Evolutionary conservation across 805 yeast genomes (phyloP).

Genomic region (Zygoascus ofunaensis): DNA sequence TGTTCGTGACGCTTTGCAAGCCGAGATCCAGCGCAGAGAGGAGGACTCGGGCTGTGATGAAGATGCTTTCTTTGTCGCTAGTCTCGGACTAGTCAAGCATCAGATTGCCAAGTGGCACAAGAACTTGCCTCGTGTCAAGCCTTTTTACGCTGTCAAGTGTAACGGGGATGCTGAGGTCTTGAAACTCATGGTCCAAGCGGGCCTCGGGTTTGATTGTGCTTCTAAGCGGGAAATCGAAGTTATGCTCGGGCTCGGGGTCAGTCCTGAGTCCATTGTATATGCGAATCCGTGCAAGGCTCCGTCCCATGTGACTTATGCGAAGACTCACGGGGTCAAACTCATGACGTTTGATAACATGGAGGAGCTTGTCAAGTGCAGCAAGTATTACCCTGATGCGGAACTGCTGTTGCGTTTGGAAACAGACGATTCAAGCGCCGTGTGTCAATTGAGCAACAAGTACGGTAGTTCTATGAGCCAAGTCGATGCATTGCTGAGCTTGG

Average conservation of each 20-base stretch:
- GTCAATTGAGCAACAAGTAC: conserved; percentile 79
- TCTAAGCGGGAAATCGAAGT: conserved; percentile 72
- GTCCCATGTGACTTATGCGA: conserved; percentile 68
- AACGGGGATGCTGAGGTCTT: conserved; percentile 64
- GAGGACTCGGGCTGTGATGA: too few species aligned
- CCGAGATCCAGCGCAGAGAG: conserved; percentile 15
- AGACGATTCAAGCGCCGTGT: conserved; percentile 79
- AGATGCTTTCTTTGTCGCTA: conserved; percentile 82
- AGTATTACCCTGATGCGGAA: conserved; percentile 58
- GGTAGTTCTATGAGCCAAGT: conserved; percentile 65
- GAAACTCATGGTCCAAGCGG: conserved; percentile 46
- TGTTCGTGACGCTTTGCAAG: conserved; percentile 18
- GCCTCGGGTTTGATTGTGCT: conserved; percentile 88
- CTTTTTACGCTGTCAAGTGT: conserved; percentile 94
- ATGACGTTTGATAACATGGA: conserved; percentile 87
- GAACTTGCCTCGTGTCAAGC: conserved; percentile 63
- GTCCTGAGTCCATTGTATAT: conserved; percentile 62
- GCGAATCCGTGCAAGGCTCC: conserved; percentile 94
- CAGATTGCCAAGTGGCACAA: conserved; percentile 55
- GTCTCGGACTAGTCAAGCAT: conserved; percentile 60
- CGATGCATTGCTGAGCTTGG: conserved; percentile 46
- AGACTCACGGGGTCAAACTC: conserved; percentile 44
- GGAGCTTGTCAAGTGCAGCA: conserved; percentile 66
- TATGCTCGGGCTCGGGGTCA: conserved; percentile 53
- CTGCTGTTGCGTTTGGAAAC: conserved; percentile 76